phyloP scores from a whole-genome alignment of 2,329 filamentous ascomycete species.

The Sporothrix protearum region DNA sequence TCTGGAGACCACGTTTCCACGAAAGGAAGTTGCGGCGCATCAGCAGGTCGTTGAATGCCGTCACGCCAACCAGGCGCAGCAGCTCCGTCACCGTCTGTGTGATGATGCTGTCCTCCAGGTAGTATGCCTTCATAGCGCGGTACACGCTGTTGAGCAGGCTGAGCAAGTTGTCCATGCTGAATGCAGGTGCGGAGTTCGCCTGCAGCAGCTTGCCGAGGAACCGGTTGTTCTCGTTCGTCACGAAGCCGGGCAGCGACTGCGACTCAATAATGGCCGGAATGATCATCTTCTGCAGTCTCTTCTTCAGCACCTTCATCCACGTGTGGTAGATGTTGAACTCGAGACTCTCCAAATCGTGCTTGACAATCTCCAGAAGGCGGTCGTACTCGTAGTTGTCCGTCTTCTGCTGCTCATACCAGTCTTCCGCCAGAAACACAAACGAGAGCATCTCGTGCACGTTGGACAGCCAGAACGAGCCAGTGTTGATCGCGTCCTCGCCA shows the following conservation, averaged over 20 bases:
- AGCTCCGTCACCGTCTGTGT: conserved; percentile 94
- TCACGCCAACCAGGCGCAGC: conserved; percentile 87
- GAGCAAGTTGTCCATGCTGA: conserved; percentile 98
- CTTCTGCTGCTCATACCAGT: conserved; percentile 99
- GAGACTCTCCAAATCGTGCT: conserved; percentile 95
- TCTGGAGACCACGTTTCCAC: conserved; percentile 98
- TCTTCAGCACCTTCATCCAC: conserved; percentile 99
- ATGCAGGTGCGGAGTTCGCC: conserved; percentile 86
- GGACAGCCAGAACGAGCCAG: conserved; percentile 96
- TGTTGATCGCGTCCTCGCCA: conserved; percentile 93
- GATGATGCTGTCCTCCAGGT: conserved; percentile 92
- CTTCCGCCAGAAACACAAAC: conserved; percentile 97
- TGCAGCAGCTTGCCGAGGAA: conserved; percentile 97
- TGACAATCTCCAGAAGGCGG: conserved; percentile 93
- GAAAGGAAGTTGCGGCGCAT: conserved; percentile 98
- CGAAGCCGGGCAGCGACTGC: conserved; percentile 94
- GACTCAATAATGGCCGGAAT: conserved; percentile 99
- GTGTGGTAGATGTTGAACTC: conserved; percentile 99
- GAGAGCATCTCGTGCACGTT: conserved; percentile 99
- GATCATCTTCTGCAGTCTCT: conserved; percentile 99
- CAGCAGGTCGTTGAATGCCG: conserved; percentile 94
- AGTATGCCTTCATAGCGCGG: conserved; percentile 98
- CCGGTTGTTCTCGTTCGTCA: conserved; percentile 96
- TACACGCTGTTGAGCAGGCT: conserved; percentile 95
- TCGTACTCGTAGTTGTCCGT: conserved; percentile 99